phyloP scores from a whole-genome alignment of 257 asterid genomes.

The Solanum sitiens region DNA sequence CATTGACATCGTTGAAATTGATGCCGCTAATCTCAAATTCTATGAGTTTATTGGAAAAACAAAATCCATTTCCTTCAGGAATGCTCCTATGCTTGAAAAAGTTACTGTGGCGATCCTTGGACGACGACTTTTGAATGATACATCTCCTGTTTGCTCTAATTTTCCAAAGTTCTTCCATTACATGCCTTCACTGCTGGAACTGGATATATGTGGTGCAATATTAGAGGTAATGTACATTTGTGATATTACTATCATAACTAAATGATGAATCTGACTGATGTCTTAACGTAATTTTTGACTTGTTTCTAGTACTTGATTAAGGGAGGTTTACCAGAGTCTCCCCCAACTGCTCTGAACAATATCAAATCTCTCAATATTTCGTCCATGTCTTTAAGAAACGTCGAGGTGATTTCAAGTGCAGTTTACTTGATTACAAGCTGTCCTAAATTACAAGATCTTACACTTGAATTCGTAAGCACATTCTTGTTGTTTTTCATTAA shows the following conservation, averaged over 20 bases:
- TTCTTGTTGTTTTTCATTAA: neutral
- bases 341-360: too few species aligned
- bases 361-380: neutral
- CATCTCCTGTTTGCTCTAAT: conserved; percentile 26
- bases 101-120: conserved; percentile 24
- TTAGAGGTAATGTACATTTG: neutral
- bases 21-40: neutral
- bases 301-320: neutral
- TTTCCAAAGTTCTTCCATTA: conserved; percentile 24
- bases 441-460: neutral
- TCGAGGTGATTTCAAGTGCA: neutral
- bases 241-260: neutral
- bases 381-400: neutral
- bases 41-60: neutral
- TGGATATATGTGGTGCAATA: neutral
- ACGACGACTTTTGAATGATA: conserved; percentile 29
- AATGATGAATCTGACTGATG: neutral
- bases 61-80: neutral
- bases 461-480: neutral
- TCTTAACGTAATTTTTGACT: neutral
- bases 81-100: conserved; percentile 1
- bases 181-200: neutral
- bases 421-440: neutral
- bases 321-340: neutral
- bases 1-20: neutral